Conservation (phyloP, 495 filamentous ascomycete genomes). For the Tetracladium marchalianum region DNA sequence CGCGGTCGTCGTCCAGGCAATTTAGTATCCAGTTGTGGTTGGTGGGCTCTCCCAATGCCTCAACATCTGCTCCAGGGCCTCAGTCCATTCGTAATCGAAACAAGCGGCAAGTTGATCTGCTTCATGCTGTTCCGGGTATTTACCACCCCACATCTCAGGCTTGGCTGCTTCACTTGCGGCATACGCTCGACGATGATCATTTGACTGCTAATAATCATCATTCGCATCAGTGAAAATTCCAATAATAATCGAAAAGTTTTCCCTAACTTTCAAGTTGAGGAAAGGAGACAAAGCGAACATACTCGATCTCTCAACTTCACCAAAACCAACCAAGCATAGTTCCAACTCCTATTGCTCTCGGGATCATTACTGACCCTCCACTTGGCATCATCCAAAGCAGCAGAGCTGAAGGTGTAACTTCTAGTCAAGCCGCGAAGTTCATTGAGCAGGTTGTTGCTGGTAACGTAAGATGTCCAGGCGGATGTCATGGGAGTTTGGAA, state of each 20-base stretch:
- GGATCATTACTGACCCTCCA: conserved; percentile 54
- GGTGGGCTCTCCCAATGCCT: conserved; percentile 58
- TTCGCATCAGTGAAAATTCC: conserved; percentile 3
- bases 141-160: conserved; percentile 66
- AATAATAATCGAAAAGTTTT: too few relatives aligned
- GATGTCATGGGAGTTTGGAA: conserved; percentile 53
- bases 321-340: conserved; percentile 68
- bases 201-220: conserved; percentile 29
- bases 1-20: too few relatives aligned
- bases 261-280: not conserved
- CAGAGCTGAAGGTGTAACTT: conserved; percentile 63
- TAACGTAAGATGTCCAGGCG: conserved; percentile 68
- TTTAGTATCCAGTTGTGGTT: conserved; percentile 24
- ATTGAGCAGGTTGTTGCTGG: conserved; percentile 60
- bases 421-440: conserved; percentile 60
- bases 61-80: conserved; percentile 55
- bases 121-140: conserved; percentile 41
- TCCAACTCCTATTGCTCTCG: conserved; percentile 61
- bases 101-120: conserved; percentile 49
- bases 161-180: conserved; percentile 48
- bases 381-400: conserved; percentile 59
- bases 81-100: conserved; percentile 58
- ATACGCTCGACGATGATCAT: conserved; percentile 50
- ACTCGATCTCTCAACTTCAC: conserved; percentile 58
- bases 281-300: conserved; percentile 21